Evolutionary conservation across 2,329 filamentous ascomycete genomes (phyloP).

Genomic region (Beauveria sp.): DNA sequence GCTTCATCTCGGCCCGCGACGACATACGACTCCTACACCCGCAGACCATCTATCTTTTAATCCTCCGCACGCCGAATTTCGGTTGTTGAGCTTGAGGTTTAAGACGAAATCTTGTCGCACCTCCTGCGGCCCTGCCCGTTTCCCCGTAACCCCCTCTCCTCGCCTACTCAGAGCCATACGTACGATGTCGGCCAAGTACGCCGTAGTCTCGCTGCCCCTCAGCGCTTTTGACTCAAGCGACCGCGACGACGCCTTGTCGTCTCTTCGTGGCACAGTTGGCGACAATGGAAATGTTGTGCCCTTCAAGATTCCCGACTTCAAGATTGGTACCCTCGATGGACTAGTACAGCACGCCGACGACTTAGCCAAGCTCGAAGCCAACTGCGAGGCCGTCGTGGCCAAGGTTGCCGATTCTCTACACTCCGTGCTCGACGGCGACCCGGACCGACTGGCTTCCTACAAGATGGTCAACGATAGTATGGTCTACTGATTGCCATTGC

Average conservation of each 20-base stretch:
- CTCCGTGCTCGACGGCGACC: conserved; percentile 75
- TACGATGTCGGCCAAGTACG: conserved; percentile 58
- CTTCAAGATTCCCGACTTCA: conserved; percentile 88
- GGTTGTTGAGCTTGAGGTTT: background rate
- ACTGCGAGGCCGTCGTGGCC: conserved; percentile 72
- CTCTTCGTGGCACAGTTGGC: conserved; percentile 63
- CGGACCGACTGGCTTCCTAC: conserved; percentile 74
- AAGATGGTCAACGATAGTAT: conserved; percentile 92
- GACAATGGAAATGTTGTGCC: conserved; percentile 70
- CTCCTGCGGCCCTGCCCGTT: background rate
- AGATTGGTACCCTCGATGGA: conserved; percentile 92
- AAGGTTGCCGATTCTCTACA: conserved; percentile 85
- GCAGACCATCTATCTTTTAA: background rate
- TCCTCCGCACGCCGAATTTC: background rate
- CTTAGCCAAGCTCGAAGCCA: conserved; percentile 74
- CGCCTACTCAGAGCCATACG: conserved; percentile 10
- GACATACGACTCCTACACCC: background rate
- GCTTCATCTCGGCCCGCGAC: background rate
- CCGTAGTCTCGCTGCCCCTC: conserved; percentile 82
- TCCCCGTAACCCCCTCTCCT: background rate
- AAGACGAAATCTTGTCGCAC: background rate
- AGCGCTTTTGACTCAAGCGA: conserved; percentile 77
- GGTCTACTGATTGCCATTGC: conserved; percentile 23
- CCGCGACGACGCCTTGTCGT: conserved; percentile 71
- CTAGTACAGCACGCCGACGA: conserved; percentile 96